Percentiles rank a stretch among this genome's conserved stretches.
phyloP scores from a whole-genome alignment of 768 basidiomycete species.

The Mycena epipterygia region DNA sequence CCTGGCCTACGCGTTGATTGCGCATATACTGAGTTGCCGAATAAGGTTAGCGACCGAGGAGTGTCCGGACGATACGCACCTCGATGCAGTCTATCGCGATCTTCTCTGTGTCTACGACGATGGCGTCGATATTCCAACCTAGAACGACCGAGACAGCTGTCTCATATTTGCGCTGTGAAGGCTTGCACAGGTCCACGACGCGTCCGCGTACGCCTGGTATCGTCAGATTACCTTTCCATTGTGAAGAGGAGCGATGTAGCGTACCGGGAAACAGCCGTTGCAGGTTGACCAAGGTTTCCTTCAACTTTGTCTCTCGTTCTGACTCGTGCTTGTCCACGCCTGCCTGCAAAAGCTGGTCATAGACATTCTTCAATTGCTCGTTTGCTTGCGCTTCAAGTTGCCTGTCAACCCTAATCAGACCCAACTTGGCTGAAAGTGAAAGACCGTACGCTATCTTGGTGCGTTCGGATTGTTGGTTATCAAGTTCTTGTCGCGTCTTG shows the following conservation, averaged over 20 bases:
- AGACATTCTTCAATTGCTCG: constrained; percentile 88
- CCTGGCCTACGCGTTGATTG: constrained; percentile 94
- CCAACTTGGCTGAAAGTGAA: neutral
- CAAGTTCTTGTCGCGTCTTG: constrained; percentile 79
- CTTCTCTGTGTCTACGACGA: constrained; percentile 97
- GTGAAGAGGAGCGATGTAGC: constrained; percentile 9
- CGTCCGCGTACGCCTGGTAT: constrained; percentile 88
- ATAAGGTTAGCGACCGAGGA: neutral
- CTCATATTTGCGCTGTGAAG: constrained; percentile 93
- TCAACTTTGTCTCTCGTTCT: constrained; percentile 85
- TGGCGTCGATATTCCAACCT: constrained; percentile 94
- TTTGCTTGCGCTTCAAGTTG: constrained; percentile 93
- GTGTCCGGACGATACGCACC: constrained; percentile 55
- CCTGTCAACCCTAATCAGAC: constrained; percentile 53
- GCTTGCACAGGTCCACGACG: constrained; percentile 94
- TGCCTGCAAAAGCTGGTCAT: constrained; percentile 89
- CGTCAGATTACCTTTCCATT: neutral
- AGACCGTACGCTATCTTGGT: constrained; percentile 78
- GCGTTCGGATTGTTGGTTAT: constrained; percentile 88
- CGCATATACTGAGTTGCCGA: constrained; percentile 81
- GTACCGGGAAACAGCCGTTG: constrained; percentile 92
- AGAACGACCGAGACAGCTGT: constrained; percentile 92
- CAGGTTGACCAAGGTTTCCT: constrained; percentile 86
- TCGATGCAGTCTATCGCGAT: constrained; percentile 98
- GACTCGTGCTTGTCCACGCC: constrained; percentile 91